phyloP scores from a whole-genome alignment of 1,284 basidiomycete genomes.

The Apiotrichum laibachii region DNA sequence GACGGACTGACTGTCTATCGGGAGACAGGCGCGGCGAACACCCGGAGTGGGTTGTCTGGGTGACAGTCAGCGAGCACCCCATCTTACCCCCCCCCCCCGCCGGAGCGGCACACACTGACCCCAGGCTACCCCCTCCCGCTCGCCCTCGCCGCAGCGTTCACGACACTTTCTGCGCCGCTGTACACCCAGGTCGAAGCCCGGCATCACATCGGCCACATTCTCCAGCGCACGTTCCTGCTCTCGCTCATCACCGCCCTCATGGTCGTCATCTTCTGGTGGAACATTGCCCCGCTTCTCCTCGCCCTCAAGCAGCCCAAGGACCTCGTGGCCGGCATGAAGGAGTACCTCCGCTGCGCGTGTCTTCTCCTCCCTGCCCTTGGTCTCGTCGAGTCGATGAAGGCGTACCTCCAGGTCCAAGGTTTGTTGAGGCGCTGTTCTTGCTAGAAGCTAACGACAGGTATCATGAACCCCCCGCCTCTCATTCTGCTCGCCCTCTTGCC shows the following conservation, averaged over 20 bases:
- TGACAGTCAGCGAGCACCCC: too few relatives aligned
- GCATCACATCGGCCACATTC: slow-evolving; percentile 38
- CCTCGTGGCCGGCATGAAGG: slow-evolving; percentile 26
- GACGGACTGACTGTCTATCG: too few relatives aligned
- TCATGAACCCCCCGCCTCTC: slow-evolving; percentile 29
- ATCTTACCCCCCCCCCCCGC: not conserved
- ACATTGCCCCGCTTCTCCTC: slow-evolving; percentile 26
- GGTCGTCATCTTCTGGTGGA: slow-evolving; percentile 36
- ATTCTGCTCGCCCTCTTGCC: slow-evolving; percentile 31
- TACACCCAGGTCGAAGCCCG: slow-evolving; percentile 26
- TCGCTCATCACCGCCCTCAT: slow-evolving; percentile 26
- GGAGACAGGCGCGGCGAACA: too few relatives aligned
- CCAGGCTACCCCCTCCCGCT: slow-evolving; percentile 29
- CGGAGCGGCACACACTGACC: not conserved
- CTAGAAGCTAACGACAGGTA: slow-evolving; percentile 18
- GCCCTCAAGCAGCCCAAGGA: slow-evolving; percentile 28
- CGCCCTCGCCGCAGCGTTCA: slow-evolving; percentile 41
- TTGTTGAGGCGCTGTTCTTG: slow-evolving; percentile 2
- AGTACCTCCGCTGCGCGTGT: slow-evolving; percentile 17
- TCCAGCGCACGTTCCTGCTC: slow-evolving; percentile 35
- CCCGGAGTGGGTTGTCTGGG: too few relatives aligned
- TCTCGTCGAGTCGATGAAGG: slow-evolving; percentile 32
- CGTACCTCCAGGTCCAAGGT: slow-evolving; percentile 33
- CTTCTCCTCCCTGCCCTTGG: slow-evolving; percentile 23
- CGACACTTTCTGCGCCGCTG: slow-evolving; percentile 39